Percentiles rank a stretch among this genome's conserved stretches.
These are phyloP conservation scores for Globisporangium solare DNA, from an alignment of 352 stramenopile species.

Conservation along the genomic window DNA sequence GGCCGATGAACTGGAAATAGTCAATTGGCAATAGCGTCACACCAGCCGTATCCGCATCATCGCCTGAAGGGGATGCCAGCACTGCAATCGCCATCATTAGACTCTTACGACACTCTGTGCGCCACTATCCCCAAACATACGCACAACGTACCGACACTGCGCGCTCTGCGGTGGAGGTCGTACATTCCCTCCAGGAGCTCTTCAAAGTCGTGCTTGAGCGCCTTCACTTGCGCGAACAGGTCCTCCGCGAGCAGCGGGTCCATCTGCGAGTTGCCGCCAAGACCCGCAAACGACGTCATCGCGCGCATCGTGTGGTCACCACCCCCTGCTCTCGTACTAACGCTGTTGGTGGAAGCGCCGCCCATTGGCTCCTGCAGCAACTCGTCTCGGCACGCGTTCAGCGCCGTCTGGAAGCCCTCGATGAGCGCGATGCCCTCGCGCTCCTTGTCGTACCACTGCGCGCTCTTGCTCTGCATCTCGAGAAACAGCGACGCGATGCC, in stretches of 20 bases:
- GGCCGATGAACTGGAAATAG: constrained; percentile 67
- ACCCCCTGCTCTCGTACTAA: not conserved
- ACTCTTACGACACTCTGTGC: too few relatives aligned
- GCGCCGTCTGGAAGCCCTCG: constrained; percentile 62
- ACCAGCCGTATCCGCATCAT: constrained; percentile 4
- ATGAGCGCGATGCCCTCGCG: constrained; percentile 61
- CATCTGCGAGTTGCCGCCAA: constrained; percentile 34
- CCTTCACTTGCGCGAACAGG: constrained; percentile 56
- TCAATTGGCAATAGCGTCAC: constrained; percentile 38
- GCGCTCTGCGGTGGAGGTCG: constrained; percentile 32
- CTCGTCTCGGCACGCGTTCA: constrained; percentile 35
- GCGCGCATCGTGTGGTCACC: not conserved
- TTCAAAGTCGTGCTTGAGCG: constrained; percentile 38
- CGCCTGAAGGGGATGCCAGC: not conserved
- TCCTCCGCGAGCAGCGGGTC: constrained; percentile 70
- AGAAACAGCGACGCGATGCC: constrained; percentile 27
- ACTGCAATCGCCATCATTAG: constrained; percentile 9
- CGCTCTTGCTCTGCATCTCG: constrained; percentile 34
- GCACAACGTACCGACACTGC: constrained; percentile 25
- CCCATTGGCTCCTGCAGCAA: not conserved
- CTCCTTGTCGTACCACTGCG: constrained; percentile 56
- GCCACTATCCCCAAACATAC: too few relatives aligned
- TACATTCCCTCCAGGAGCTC: constrained; percentile 62
- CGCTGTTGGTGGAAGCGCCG: not conserved
- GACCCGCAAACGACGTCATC: constrained; percentile 20